These are phyloP conservation scores for Claviceps sp. DNA, from an alignment of 2,329 filamentous ascomycete species.

Conservation along the genomic window DNA sequence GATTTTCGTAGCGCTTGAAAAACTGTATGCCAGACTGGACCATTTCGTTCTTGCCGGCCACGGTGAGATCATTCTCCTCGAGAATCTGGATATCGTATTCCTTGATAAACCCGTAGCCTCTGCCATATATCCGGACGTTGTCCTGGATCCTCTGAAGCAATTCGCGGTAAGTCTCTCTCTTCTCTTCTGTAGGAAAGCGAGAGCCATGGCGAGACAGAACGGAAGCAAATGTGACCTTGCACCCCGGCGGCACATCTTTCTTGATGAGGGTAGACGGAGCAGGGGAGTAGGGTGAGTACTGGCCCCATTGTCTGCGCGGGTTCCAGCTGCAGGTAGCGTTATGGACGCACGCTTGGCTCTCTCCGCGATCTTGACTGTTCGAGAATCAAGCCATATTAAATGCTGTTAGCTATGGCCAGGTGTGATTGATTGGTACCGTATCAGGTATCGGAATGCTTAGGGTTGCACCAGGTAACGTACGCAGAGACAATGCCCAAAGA, in stretches of 20 bases:
- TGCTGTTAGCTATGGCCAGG: neutral
- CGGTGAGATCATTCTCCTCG: conserved; percentile 54
- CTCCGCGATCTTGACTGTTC: conserved; percentile 6
- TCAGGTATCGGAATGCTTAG: neutral
- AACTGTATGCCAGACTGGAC: conserved; percentile 64
- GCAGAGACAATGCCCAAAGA: conserved; percentile 8
- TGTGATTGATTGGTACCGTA: neutral
- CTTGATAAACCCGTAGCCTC: conserved; percentile 55
- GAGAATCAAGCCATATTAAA: neutral
- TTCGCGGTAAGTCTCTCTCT: conserved; percentile 48
- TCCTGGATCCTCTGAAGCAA: conserved; percentile 54
- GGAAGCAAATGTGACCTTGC: conserved; percentile 66
- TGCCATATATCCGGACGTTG: conserved; percentile 41
- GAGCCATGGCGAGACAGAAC: conserved; percentile 76
- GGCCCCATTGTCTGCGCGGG: conserved; percentile 64
- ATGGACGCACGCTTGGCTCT: neutral
- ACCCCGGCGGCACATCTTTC: conserved; percentile 47
- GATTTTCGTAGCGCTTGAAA: conserved; percentile 54
- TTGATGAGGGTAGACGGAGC: conserved; percentile 51
- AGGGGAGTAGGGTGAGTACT: conserved; percentile 79
- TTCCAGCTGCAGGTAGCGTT: conserved; percentile 36
- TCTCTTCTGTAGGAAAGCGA: conserved; percentile 61
- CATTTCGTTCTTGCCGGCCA: conserved; percentile 55
- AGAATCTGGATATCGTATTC: conserved; percentile 55
- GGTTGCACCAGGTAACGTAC: conserved; percentile 5